A percentile compares a stretch with the other conserved stretches of the same genome.
Conservation (phyloP, 352 stramenopile species). For the Phytophthora palmivora region DNA sequence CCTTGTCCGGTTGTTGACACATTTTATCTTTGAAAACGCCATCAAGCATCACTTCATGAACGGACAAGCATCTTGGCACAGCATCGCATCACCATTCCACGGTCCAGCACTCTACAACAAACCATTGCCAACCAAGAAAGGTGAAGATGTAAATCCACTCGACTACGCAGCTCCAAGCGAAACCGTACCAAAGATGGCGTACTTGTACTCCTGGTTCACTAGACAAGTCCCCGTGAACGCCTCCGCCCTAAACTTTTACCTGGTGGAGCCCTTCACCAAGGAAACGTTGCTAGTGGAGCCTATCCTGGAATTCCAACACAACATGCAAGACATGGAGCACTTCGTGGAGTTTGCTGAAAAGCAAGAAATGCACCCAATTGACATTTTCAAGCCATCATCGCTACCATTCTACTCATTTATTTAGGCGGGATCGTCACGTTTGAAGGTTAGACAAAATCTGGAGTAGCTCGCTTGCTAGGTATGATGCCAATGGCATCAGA, state of each 20-base stretch:
- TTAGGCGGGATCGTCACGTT: no score
- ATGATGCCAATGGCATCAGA: no score
- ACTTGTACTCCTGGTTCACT: constrained; percentile 40
- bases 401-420: constrained; percentile 45
- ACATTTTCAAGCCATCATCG: constrained; percentile 40
- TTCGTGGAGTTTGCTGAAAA: constrained; percentile 83
- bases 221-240: constrained; percentile 32
- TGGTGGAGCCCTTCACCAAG: constrained; percentile 32
- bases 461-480: no score
- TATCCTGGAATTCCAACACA: constrained; percentile 37
- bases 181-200: constrained; percentile 27
- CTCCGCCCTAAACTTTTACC: constrained; percentile 25
- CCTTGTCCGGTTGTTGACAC: constrained; percentile 37
- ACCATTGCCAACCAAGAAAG: constrained; percentile 38
- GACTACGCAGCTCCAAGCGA: constrained; percentile 55
- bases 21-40: constrained; percentile 49
- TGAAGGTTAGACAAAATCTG: no score
- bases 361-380: constrained; percentile 85
- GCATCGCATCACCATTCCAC: constrained; percentile 35
- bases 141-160: constrained; percentile 32
- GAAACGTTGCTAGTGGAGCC: constrained; percentile 22
- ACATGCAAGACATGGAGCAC: constrained; percentile 38
- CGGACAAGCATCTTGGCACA: constrained; percentile 48
- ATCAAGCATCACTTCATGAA: constrained; percentile 63
- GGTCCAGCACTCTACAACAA: constrained; percentile 41